Base-by-base conservation (phyloP, 2,329 filamentous ascomycete species). In the Cladosporium phlei region DNA sequence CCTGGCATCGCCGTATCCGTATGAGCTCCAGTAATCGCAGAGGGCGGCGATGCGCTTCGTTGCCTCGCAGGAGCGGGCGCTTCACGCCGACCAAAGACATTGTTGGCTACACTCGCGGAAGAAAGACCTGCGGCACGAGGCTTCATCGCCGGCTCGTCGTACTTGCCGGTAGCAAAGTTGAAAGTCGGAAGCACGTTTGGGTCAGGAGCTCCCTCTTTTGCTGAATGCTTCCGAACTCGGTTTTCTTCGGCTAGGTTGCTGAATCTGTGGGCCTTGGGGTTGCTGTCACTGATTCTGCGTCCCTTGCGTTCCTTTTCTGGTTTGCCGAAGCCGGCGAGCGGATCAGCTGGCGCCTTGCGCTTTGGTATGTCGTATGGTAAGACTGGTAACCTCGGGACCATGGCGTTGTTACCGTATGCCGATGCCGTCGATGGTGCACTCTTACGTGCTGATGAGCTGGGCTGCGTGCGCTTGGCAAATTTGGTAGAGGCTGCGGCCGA, bases 151-250 rank as follows among this genome's bases (percentile, higher is more conserved):
- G 37, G 37, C 11, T 39, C 25, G 5, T 39, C 37, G 17, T 20
- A 39, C 10, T 16, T 39, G 9, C 62, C 62, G 2, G 60, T 64
- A 32, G 50, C 59, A 4, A 59, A 53, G 51, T 65, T 58, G 9
- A 64, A 34, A 4, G 60, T 52, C 7, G 35, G 51, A 16, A 65
- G 52, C 20, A 50, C 51, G 29, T 48, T 54, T 9, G 54, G 16
- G 39, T 63, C 56, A 6, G 62, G 62, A 5, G 55, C 52, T 19
- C 48, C 53, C 34, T 65, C 62, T 30, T 54, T 58, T 5, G 46
- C 29, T 11, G 52, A 48, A 33, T 53, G 55, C 6, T 53, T 55
- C n/a, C 58, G 55, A 27, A 52, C 51, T 17, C 54, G 38, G 27
- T 56, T 47, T 33, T 60, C 53, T 3, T 34, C 50, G 2, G 54